Percentiles rank a stretch among this genome's conserved stretches.
Evolutionary conservation across 768 basidiomycete genomes (phyloP).

Genomic region (Peribolospora kevripleyi): DNA sequence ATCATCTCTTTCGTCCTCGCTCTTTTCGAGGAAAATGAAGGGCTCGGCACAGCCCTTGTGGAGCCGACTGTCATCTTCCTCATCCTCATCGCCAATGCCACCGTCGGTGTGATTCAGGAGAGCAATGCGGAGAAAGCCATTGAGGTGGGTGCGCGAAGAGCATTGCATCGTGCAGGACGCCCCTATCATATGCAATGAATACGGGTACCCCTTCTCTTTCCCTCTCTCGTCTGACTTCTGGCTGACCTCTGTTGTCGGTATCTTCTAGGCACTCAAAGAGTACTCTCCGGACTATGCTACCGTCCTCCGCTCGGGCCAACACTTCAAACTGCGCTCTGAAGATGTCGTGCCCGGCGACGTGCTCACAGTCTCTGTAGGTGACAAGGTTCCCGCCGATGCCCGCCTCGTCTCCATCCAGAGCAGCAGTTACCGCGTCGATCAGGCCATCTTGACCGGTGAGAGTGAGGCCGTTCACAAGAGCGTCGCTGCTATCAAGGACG

Average conservation of each 20-base stretch:
- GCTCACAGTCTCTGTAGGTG: constrained; percentile 68
- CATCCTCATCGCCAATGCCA: constrained; percentile 88
- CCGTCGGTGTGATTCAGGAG: constrained; percentile 92
- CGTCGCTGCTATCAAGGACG: constrained; percentile 39
- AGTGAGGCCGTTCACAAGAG: constrained; percentile 69
- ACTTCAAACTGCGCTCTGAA: constrained; percentile 53
- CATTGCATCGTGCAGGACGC: neutral
- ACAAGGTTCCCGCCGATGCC: constrained; percentile 88
- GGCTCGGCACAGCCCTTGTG: constrained; percentile 61
- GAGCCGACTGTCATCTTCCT: constrained; percentile 86
- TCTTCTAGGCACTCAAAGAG: constrained; percentile 61
- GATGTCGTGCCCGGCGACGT: constrained; percentile 90
- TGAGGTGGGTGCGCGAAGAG: constrained; percentile 38
- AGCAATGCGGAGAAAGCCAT: constrained; percentile 89
- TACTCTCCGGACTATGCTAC: constrained; percentile 95
- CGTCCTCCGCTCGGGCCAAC: constrained; percentile 47
- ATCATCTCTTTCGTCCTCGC: constrained; percentile 82
- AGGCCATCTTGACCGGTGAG: constrained; percentile 91
- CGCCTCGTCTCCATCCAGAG: constrained; percentile 69
- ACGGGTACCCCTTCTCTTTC: neutral
- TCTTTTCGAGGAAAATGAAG: constrained; percentile 51
- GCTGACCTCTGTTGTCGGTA: neutral
- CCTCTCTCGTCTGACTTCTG: neutral
- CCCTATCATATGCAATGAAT: neutral
- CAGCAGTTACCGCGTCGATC: constrained; percentile 81